Evolutionary conservation across 208 protist genomes (phyloP).

Genomic region (Porcisia deanei): DNA sequence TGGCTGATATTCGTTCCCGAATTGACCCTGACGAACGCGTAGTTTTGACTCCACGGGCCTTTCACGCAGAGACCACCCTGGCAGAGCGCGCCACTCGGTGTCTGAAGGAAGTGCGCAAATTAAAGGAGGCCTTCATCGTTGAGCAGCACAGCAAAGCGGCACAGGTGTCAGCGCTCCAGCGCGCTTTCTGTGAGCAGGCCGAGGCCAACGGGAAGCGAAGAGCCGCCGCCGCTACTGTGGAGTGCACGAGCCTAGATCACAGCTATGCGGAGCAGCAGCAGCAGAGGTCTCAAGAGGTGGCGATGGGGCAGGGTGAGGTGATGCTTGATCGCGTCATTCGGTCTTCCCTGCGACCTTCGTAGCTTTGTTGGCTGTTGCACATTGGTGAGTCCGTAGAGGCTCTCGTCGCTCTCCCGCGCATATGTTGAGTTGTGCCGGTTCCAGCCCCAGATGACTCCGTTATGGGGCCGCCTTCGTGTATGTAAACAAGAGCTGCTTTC

Average conservation of each 20-base stretch:
- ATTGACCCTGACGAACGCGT: constrained; percentile 3
- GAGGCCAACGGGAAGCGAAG: constrained; percentile 7
- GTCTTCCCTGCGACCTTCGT: not conserved
- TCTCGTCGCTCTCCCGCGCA: not conserved
- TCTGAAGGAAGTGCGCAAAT: constrained; percentile 18
- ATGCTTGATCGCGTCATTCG: constrained; percentile 25
- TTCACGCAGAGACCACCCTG: constrained; percentile 12
- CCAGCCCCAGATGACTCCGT: not conserved
- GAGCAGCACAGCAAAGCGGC: constrained; percentile 14
- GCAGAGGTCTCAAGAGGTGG: not conserved
- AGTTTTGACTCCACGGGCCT: constrained; percentile 17
- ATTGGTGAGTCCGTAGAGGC: not conserved
- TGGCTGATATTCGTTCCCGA: constrained; percentile 32
- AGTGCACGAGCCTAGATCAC: not conserved
- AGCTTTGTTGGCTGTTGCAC: not conserved
- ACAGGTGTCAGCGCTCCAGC: constrained; percentile 22
- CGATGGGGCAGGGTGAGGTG: constrained; percentile 1
- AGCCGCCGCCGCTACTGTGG: not conserved
- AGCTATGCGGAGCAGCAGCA: constrained; percentile 16
- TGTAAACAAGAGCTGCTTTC: not conserved
- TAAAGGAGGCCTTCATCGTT: constrained; percentile 23
- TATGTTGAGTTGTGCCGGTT: not conserved
- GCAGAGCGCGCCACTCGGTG: constrained; percentile 20
- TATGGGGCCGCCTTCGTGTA: not conserved
- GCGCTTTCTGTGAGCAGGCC: constrained; percentile 23